Evolutionary conservation across 768 basidiomycete genomes (phyloP), one percentile per base, ranked within the genome.

Genomic region (Hypholoma fasciculare): DNA sequence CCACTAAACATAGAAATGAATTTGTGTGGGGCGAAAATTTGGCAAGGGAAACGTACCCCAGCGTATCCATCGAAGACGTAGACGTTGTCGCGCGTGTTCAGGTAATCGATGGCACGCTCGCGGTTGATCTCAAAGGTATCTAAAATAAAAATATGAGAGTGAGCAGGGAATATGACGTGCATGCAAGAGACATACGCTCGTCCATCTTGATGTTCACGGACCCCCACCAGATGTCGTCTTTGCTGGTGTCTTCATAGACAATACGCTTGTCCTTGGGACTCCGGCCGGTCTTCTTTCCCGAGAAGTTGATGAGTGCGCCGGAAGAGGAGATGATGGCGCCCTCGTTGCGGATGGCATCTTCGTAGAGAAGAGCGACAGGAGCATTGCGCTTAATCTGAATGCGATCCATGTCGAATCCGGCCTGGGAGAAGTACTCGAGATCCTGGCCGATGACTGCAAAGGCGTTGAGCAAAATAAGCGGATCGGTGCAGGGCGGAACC

Each of bases 261-360:
- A 99, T 98, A 61, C 97, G 95, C 85, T 98, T 99, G 85, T 99
- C 97, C 73, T 98, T 99, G 53, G 97, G 97, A 65, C 87, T 90
- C 49, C 97, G 85, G 56, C 97, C 97, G 2, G 97, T 98, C 83
- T 99, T 99, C 83, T 98, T 98, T 27, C 97, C 97, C 9, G 95
- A 97, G 69, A 98, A 99, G 84, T 99, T 99, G 87, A 99, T 99
- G 67, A 99, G 80, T 17, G 97, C 95, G 52, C 97, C 97, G 6
- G 88, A 92, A 30, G 92, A 87, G 54, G 97, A 96, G 77, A 99
- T 91, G 79, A 99, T 92, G 67, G 97, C 97, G 58, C 96, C 96
- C 72, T 99, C 97, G 76, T 98, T 96, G 65, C 94, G 89, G 78
- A 98, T 89, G 66, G 97, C 97, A 67, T 99, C 97, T 71, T 99